Conservation (phyloP, 2,329 filamentous ascomycete species). For the Hymenoscyphus fraxineus region DNA sequence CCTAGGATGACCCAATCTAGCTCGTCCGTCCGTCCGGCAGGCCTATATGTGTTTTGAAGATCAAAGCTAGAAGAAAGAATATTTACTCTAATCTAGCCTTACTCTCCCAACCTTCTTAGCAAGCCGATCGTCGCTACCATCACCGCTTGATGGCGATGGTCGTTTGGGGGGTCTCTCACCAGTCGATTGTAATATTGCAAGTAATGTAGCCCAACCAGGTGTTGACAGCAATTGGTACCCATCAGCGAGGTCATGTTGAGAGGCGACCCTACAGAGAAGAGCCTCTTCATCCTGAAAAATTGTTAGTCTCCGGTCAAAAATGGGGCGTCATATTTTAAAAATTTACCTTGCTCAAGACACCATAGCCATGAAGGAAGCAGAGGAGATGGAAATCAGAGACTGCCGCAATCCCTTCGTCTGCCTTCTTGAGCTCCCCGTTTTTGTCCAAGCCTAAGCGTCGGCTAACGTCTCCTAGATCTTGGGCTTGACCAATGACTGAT, state of each 20-base stretch:
- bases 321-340: slow-evolving; percentile 19
- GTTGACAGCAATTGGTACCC: slow-evolving; percentile 80
- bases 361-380: slow-evolving; percentile 78
- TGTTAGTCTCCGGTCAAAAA: slow-evolving; percentile 15
- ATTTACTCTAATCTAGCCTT: slow-evolving; percentile 41
- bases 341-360: slow-evolving; percentile 77
- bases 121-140: slow-evolving; percentile 42
- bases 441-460: slow-evolving; percentile 61
- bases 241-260: slow-evolving; percentile 74
- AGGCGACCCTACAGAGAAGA: slow-evolving; percentile 80
- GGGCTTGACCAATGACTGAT: slow-evolving; percentile 77
- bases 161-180: slow-evolving; percentile 93
- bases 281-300: slow-evolving; percentile 74
- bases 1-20: background rate
- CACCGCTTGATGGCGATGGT: slow-evolving; percentile 37
- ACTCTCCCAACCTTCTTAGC: slow-evolving; percentile 65
- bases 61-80: slow-evolving; percentile 21
- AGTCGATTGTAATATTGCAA: slow-evolving; percentile 91
- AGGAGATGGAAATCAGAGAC: slow-evolving; percentile 93
- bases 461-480: slow-evolving; percentile 68
- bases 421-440: slow-evolving; percentile 52
- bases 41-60: slow-evolving; percentile 14
- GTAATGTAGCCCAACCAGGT: slow-evolving; percentile 88
- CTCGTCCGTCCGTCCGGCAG: slow-evolving; percentile 2
- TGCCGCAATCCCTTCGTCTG: slow-evolving; percentile 58